A percentile compares a stretch with the other conserved stretches of the same genome.
These are phyloP conservation scores for Xylaria sp. DNA, from an alignment of 2,329 filamentous ascomycete genomes.

Conservation along the genomic window DNA sequence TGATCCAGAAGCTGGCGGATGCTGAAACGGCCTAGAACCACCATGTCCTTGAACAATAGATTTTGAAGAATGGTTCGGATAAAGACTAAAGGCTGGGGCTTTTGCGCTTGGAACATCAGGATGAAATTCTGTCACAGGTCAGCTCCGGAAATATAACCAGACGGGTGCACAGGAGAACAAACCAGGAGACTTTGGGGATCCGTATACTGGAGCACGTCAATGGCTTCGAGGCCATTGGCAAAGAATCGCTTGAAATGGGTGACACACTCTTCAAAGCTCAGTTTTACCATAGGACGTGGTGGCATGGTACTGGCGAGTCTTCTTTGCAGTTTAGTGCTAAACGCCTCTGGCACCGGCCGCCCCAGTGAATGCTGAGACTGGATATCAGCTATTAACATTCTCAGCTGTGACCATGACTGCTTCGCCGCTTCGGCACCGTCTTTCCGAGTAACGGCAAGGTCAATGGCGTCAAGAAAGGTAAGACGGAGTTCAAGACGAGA, in stretches of 20 bases:
- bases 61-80: slow-evolving; percentile 74
- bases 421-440: slow-evolving; percentile 42
- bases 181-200: slow-evolving; percentile 67
- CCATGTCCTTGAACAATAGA: slow-evolving; percentile 67
- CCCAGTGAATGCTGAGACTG: slow-evolving; percentile 57
- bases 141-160: slow-evolving; percentile 17
- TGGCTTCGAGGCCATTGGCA: slow-evolving; percentile 63
- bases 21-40: slow-evolving; percentile 61
- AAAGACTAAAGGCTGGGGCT: slow-evolving; percentile 77
- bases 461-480: slow-evolving; percentile 52
- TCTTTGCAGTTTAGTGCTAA: slow-evolving; percentile 87
- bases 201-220: slow-evolving; percentile 61
- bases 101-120: slow-evolving; percentile 67
- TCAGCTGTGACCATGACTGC: slow-evolving; percentile 48
- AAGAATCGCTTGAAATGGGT: slow-evolving; percentile 65
- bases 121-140: slow-evolving; percentile 58
- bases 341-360: slow-evolving; percentile 66
- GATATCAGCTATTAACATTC: slow-evolving; percentile 49
- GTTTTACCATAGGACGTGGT: slow-evolving; percentile 78
- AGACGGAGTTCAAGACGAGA: slow-evolving; percentile 62
- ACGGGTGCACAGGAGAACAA: slow-evolving; percentile 28
- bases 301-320: slow-evolving; percentile 89
- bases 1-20: slow-evolving; percentile 72
- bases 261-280: slow-evolving; percentile 67
- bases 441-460: slow-evolving; percentile 42